Percentiles rank a stretch among this genome's conserved stretches.
Evolutionary conservation across 139 green algal genomes (phyloP).

Genomic region (Picochlorum costavermella): DNA sequence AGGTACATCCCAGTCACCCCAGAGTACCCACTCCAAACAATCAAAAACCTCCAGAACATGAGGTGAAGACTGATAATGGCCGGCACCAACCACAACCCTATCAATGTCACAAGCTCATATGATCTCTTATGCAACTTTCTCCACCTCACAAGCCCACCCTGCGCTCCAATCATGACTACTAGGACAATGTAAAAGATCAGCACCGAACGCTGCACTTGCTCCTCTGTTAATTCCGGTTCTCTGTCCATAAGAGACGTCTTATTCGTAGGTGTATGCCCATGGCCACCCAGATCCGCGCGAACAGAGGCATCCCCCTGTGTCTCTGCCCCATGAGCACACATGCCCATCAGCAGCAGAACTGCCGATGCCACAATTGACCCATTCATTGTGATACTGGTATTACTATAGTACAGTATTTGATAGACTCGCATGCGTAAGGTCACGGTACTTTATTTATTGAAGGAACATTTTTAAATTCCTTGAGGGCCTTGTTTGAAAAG

Average conservation of each 20-base stretch:
- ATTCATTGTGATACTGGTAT: no score
- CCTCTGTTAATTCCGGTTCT: slow-evolving; percentile 9
- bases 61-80: slow-evolving; percentile 47
- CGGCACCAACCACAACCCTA: slow-evolving; percentile 81
- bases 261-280: no score
- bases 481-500: no score
- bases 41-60: slow-evolving; percentile 66
- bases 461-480: no score
- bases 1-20: slow-evolving; percentile 56
- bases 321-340: no score
- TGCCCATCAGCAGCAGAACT: no score
- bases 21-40: slow-evolving; percentile 58
- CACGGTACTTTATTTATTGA: no score
- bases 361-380: no score
- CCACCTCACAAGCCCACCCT: slow-evolving; percentile 67
- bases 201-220: slow-evolving; percentile 25
- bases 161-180: slow-evolving; percentile 36
- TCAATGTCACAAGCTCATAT: slow-evolving; percentile 74
- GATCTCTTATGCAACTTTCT: slow-evolving; percentile 58
- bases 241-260: neutral
- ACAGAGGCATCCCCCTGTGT: no score
- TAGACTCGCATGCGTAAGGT: no score
- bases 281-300: no score
- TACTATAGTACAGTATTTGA: no score
- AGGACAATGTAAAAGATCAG: slow-evolving; percentile 32